Evolutionary conservation across 352 stramenopile species (phyloP).

Genomic region (Pythium plurisporium): DNA sequence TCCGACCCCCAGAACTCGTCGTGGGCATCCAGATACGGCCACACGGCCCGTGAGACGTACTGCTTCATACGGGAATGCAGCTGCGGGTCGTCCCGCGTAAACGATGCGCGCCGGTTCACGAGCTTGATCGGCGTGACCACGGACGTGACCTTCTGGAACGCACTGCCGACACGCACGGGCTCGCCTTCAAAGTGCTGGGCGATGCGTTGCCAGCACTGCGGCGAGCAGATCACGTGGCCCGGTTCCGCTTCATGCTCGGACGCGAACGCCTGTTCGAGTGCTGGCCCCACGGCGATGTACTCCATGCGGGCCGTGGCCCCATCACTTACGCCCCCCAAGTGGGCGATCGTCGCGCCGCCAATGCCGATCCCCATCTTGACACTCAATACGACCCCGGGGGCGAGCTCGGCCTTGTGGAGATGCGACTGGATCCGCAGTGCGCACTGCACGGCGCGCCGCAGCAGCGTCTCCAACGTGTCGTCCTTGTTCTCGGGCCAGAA

Average conservation of each 20-base stretch:
- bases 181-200: slow-evolving; percentile 57
- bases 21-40: slow-evolving; percentile 88
- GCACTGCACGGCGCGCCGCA: slow-evolving; percentile 85
- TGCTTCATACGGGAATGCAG: slow-evolving; percentile 86
- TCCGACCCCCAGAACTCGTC: slow-evolving; percentile 93
- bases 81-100: slow-evolving; percentile 72
- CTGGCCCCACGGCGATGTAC: slow-evolving; percentile 88
- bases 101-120: slow-evolving; percentile 63
- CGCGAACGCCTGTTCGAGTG: slow-evolving; percentile 89
- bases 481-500: slow-evolving; percentile 92
- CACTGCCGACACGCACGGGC: slow-evolving; percentile 25
- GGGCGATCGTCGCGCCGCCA: slow-evolving; percentile 79
- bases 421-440: slow-evolving; percentile 89
- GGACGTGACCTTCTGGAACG: slow-evolving; percentile 54
- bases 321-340: slow-evolving; percentile 88
- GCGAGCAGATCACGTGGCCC: slow-evolving; percentile 89
- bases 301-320: slow-evolving; percentile 80
- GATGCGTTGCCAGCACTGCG: slow-evolving; percentile 74
- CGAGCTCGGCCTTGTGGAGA: slow-evolving; percentile 83
- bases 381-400: slow-evolving; percentile 82
- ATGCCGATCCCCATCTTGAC: slow-evolving; percentile 94
- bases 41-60: slow-evolving; percentile 90
- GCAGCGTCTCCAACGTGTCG: slow-evolving; percentile 75
- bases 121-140: slow-evolving; percentile 63
- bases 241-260: slow-evolving; percentile 84